Percentiles rank a stretch among this genome's conserved stretches.
Conservation (phyloP, 2,329 filamentous ascomycete genomes). For the Capronia coronata region DNA sequence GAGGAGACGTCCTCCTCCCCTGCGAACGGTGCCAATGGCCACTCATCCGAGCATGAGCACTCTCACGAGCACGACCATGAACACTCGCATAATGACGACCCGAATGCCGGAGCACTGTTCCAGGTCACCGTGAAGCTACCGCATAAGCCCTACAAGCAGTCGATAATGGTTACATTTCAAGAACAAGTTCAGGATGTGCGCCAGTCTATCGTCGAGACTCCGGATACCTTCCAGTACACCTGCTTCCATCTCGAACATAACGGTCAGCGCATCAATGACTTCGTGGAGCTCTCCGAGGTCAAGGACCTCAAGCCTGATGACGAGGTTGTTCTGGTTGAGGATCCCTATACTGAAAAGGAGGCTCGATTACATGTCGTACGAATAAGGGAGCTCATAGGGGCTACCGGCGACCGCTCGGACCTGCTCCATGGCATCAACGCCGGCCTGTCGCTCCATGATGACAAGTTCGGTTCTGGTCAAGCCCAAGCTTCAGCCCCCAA, state of each 20-base stretch:
- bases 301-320: conserved; percentile 69
- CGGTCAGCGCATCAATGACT: conserved; percentile 88
- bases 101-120: conserved; percentile 48
- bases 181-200: conserved; percentile 97
- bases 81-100: conserved; percentile 24
- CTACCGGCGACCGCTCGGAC: conserved; percentile 81
- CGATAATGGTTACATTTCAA: conserved; percentile 84
- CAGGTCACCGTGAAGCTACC: conserved; percentile 75
- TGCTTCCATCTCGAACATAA: conserved; percentile 97
- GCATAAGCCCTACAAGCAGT: conserved; percentile 68
- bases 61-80: conserved; percentile 25
- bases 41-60: conserved; percentile 20
- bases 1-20: conserved; percentile 9
- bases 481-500: conserved; percentile 30
- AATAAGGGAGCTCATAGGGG: conserved; percentile 86
- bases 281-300: conserved; percentile 84
- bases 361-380: conserved; percentile 89
- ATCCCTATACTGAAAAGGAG: conserved; percentile 98
- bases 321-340: conserved; percentile 75
- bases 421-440: conserved; percentile 77
- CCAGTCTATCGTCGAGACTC: conserved; percentile 90
- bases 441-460: conserved; percentile 80
- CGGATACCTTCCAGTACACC: conserved; percentile 89
- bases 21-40: conserved; percentile 22
- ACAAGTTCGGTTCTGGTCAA: conserved; percentile 49